A percentile compares a stretch with the other conserved stretches of the same genome.
These are phyloP conservation scores for barley (Hordeum vulgare) DNA, from an alignment of 176 grass and related monocot species.

Conservation along the genomic window DNA sequence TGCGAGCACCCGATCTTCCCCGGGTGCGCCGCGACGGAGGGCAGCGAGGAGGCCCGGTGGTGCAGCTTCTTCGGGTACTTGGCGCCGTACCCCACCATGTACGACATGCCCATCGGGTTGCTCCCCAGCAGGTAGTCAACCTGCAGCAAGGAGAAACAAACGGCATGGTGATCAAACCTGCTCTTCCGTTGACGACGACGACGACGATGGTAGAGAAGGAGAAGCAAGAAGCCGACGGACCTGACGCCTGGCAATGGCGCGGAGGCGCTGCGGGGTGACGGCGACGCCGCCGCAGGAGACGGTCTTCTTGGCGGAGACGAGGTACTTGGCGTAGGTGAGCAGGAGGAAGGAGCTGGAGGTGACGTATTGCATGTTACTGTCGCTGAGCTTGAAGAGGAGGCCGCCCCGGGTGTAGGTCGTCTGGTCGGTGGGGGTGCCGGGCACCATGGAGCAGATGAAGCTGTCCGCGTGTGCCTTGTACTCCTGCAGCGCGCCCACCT, in stretches of 20 bases:
- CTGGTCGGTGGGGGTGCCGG: constrained; percentile 49
- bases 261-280: constrained; percentile 73
- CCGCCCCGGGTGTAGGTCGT: constrained; percentile 66
- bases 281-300: constrained; percentile 51
- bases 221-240: constrained; percentile 6
- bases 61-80: constrained; percentile 61
- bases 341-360: constrained; percentile 90
- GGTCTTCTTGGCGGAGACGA: constrained; percentile 53
- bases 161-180: not conserved
- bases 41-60: constrained; percentile 83
- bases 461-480: constrained; percentile 88
- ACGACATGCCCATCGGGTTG: constrained; percentile 81
- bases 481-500: constrained; percentile 47
- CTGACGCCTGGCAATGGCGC: constrained; percentile 56
- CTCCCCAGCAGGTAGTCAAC: constrained; percentile 84
- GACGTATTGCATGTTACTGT: constrained; percentile 97
- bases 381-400: constrained; percentile 72
- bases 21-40: constrained; percentile 64
- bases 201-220: not conserved
- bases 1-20: constrained; percentile 56
- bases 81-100: constrained; percentile 86
- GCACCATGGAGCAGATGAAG: constrained; percentile 90
- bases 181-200: not conserved
- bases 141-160: not conserved
- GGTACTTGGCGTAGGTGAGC: constrained; percentile 94